A percentile compares a stretch with the other conserved stretches of the same genome.
These are phyloP conservation scores for Suillus cothurnatus DNA, from an alignment of 768 basidiomycete genomes.

Conservation along the genomic window DNA sequence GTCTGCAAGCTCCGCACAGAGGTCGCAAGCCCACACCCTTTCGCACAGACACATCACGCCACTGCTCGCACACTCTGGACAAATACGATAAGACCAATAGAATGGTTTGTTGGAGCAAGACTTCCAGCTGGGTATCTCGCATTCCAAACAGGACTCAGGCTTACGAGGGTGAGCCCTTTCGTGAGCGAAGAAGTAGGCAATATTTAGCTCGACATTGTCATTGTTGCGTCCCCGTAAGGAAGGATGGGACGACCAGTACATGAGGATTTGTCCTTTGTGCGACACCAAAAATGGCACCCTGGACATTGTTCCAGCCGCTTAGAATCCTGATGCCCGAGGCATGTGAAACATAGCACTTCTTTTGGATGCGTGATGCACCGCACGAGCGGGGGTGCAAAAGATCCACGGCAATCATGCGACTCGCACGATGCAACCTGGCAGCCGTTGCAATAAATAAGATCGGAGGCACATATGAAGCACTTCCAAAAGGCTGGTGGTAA, in stretches of 20 bases:
- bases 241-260: neutral
- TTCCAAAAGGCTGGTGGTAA: neutral
- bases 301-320: neutral
- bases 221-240: constrained; percentile 13
- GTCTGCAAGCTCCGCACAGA: neutral
- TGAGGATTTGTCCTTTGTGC: neutral
- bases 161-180: neutral
- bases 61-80: neutral
- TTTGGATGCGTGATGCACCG: neutral
- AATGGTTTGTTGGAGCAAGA: neutral
- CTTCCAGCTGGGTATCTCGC: neutral
- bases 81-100: neutral
- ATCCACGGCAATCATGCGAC: neutral
- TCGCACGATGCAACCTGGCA: neutral
- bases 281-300: neutral
- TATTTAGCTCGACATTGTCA: too few species aligned
- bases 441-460: neutral
- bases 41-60: neutral
- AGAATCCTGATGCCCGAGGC: neutral
- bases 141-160: neutral
- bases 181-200: neutral
- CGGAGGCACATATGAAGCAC: neutral
- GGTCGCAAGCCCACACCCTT: neutral
- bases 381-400: neutral
- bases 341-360: neutral